Evolutionary conservation across 2,329 filamentous ascomycete species (phyloP).

Genomic region (Polytolypa hystricis): DNA sequence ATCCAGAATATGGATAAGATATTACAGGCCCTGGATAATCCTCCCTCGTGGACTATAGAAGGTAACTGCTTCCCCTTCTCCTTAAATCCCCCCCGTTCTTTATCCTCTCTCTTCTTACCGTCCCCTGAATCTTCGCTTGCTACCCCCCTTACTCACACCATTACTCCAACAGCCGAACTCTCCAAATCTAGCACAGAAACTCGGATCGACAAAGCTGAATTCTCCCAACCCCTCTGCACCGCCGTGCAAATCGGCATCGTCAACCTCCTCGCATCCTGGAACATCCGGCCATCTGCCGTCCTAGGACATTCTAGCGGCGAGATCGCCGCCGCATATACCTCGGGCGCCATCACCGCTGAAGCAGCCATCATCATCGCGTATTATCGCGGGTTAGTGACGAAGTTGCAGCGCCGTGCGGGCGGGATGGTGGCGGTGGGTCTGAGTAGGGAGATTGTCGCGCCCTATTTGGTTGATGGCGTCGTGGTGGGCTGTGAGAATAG

Average conservation of each 20-base stretch:
- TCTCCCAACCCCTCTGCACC: constrained; percentile 6
- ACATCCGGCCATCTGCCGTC: neutral
- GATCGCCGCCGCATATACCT: neutral
- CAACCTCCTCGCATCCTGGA: neutral
- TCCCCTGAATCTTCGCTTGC: neutral
- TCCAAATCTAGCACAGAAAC: neutral
- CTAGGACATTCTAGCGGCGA: constrained; percentile 6
- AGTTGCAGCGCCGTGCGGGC: neutral
- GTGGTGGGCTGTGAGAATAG: constrained; percentile 8
- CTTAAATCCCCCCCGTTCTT: neutral
- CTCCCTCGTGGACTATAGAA: neutral
- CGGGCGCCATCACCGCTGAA: neutral
- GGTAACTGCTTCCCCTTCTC: neutral
- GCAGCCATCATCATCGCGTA: neutral
- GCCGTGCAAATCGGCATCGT: constrained; percentile 6
- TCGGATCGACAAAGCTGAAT: constrained; percentile 4
- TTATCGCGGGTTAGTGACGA: constrained; percentile 12
- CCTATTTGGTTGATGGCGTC: neutral
- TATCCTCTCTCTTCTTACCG: too few relatives aligned
- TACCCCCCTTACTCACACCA: constrained; percentile 1
- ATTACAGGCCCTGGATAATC: constrained; percentile 11
- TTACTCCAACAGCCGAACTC: constrained; percentile 1
- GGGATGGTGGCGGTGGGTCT: neutral
- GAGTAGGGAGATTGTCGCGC: neutral
- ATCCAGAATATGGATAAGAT: constrained; percentile 12